Percentiles rank a stretch among this genome's conserved stretches.
Evolutionary conservation across 441 rosid species (phyloP).

Genomic region (Erodium texanum): DNA sequence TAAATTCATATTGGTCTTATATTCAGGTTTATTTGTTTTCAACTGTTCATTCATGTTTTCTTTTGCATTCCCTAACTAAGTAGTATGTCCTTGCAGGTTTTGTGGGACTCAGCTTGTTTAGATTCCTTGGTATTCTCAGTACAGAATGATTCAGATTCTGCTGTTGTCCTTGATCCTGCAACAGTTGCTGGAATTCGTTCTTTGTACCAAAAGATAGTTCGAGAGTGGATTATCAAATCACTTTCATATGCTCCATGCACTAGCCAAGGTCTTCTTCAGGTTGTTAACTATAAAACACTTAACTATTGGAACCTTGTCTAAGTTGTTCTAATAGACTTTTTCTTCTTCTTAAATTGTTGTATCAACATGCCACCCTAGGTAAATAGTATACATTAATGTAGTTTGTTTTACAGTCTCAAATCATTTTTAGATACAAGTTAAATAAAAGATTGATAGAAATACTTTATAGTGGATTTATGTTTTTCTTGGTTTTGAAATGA

Average conservation of each 20-base stretch:
- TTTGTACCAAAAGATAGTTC: slow-evolving; percentile 71
- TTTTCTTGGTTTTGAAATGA: slow-evolving; percentile 18
- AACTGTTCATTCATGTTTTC: slow-evolving; percentile 4
- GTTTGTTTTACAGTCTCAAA: not conserved
- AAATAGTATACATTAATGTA: slow-evolving; percentile 1
- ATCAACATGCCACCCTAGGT: not conserved
- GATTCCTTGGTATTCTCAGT: slow-evolving; percentile 78
- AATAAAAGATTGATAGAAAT: not conserved
- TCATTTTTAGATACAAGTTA: not conserved
- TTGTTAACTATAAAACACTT: slow-evolving; percentile 19
- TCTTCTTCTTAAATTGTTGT: not conserved
- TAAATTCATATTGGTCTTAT: slow-evolving; percentile 20
- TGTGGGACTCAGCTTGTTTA: slow-evolving; percentile 94
- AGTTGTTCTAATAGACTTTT: slow-evolving; percentile 1
- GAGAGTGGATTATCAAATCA: slow-evolving; percentile 86
- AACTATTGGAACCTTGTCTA: not conserved
- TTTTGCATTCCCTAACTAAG: slow-evolving; percentile 16
- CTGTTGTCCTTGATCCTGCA: slow-evolving; percentile 79
- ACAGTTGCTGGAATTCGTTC: slow-evolving; percentile 71
- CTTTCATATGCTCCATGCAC: slow-evolving; percentile 97
- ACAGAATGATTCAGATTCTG: slow-evolving; percentile 47
- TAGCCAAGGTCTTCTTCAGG: slow-evolving; percentile 98
- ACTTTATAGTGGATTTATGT: slow-evolving; percentile 6
- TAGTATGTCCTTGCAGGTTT: slow-evolving; percentile 50
- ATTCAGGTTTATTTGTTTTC: not conserved